Percentiles rank a stretch among this genome's conserved stretches.
phyloP scores from a whole-genome alignment of 2,329 filamentous ascomycete species.

The Fusarium nelsonii region DNA sequence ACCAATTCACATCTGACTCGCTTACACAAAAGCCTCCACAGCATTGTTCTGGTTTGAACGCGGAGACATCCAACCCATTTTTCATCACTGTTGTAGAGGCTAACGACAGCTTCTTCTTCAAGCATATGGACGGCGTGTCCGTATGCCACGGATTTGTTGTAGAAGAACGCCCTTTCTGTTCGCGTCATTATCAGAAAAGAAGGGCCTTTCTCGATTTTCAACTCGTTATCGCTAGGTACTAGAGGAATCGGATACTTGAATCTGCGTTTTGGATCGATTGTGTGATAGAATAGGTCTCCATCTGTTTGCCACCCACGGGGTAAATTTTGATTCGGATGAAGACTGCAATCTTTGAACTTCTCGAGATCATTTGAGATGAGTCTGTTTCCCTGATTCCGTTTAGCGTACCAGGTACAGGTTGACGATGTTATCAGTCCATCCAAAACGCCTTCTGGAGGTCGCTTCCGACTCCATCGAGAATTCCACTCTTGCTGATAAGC shows the following conservation, averaged over 20 bases:
- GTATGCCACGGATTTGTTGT: not conserved
- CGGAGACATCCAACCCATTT: not conserved
- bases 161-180: not conserved
- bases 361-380: not conserved
- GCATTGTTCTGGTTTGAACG: not conserved
- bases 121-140: not conserved
- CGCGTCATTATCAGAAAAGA: not conserved
- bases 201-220: not conserved
- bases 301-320: not conserved
- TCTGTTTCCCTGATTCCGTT: not conserved
- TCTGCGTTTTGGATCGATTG: not conserved
- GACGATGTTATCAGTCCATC: not conserved
- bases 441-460: not conserved
- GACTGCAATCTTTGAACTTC: not conserved
- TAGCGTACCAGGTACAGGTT: not conserved
- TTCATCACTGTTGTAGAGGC: not conserved
- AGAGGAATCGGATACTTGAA: not conserved
- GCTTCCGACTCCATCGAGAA: not conserved
- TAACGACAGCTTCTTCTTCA: not conserved
- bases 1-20: not conserved
- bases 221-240: not conserved
- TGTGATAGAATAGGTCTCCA: not conserved
- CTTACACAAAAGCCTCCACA: not conserved
- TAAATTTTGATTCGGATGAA: not conserved
- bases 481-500: not conserved